Evolutionary conservation across 2,329 filamentous ascomycete genomes (phyloP).

Genomic region (Fusarium irregulare): DNA sequence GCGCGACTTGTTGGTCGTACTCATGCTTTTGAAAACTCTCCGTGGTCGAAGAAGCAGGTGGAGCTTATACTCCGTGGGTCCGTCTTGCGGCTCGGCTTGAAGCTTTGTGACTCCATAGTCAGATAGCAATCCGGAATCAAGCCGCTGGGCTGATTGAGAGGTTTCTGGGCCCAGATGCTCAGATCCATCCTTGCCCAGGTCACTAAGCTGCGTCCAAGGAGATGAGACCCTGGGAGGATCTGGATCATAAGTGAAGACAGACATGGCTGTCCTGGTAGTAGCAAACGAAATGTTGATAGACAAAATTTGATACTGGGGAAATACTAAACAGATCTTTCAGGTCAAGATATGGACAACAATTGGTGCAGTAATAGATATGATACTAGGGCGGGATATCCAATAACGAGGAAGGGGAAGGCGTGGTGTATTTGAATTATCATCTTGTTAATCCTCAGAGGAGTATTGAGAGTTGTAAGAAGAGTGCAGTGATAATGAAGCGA

Average conservation of each 20-base stretch:
- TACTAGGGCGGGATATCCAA: slow-evolving; percentile 21
- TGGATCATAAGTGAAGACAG: slow-evolving; percentile 94
- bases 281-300: background rate
- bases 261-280: slow-evolving; percentile 66
- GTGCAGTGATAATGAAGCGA: slow-evolving; percentile 30
- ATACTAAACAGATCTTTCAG: background rate
- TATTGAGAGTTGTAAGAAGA: slow-evolving; percentile 12
- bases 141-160: slow-evolving; percentile 42
- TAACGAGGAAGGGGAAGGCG: slow-evolving; percentile 26
- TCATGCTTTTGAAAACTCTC: slow-evolving; percentile 77
- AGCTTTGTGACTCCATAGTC: slow-evolving; percentile 79
- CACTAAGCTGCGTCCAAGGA: slow-evolving; percentile 79
- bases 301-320: background rate
- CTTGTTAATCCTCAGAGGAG: slow-evolving; percentile 29
- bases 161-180: slow-evolving; percentile 37
- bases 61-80: slow-evolving; percentile 95
- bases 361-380: slow-evolving; percentile 18
- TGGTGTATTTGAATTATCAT: slow-evolving; percentile 43
- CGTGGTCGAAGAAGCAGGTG: slow-evolving; percentile 86
- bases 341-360: slow-evolving; percentile 37
- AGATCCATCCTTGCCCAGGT: slow-evolving; percentile 53
- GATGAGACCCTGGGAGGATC: slow-evolving; percentile 89
- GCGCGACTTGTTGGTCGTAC: slow-evolving; percentile 60
- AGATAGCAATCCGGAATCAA: slow-evolving; percentile 58
- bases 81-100: slow-evolving; percentile 91